Conservation (phyloP, 2,329 filamentous ascomycete species). For the Bretziella fagacearum region DNA sequence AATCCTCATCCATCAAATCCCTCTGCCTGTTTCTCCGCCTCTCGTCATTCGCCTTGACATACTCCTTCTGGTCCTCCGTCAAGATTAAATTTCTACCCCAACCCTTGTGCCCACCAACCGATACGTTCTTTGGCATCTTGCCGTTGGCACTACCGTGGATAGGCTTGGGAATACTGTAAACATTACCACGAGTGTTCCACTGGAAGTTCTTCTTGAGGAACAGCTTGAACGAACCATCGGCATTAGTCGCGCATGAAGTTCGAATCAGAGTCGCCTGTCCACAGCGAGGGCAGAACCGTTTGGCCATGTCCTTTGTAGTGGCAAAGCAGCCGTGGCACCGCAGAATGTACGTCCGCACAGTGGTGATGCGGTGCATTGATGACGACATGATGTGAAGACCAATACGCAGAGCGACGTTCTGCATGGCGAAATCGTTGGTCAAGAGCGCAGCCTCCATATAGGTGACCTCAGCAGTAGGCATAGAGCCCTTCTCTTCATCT, state of each 20-base stretch:
- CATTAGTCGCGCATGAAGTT: slow-evolving; percentile 69
- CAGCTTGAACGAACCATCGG: slow-evolving; percentile 62
- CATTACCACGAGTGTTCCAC: slow-evolving; percentile 84
- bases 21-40: slow-evolving; percentile 51
- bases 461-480: slow-evolving; percentile 25
- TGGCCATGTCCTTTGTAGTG: slow-evolving; percentile 63
- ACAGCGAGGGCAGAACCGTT: slow-evolving; percentile 86
- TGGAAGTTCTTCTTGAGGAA: slow-evolving; percentile 92
- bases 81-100: slow-evolving; percentile 77
- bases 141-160: slow-evolving; percentile 65
- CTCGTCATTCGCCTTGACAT: slow-evolving; percentile 43
- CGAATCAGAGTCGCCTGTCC: slow-evolving; percentile 75
- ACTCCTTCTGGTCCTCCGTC: slow-evolving; percentile 94
- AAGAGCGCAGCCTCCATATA: slow-evolving; percentile 78
- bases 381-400: slow-evolving; percentile 80
- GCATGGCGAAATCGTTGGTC: slow-evolving; percentile 93
- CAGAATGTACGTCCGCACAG: slow-evolving; percentile 75
- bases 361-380: slow-evolving; percentile 60
- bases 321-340: slow-evolving; percentile 90
- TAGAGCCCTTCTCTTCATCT: slow-evolving; percentile 40
- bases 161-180: slow-evolving; percentile 85
- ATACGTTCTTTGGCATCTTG: slow-evolving; percentile 43
- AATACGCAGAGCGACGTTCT: slow-evolving; percentile 88
- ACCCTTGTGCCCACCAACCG: slow-evolving; percentile 64
- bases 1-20: slow-evolving; percentile 91